phyloP scores from a whole-genome alignment of 2,329 filamentous ascomycete genomes.

The Cladosporium sp. region DNA sequence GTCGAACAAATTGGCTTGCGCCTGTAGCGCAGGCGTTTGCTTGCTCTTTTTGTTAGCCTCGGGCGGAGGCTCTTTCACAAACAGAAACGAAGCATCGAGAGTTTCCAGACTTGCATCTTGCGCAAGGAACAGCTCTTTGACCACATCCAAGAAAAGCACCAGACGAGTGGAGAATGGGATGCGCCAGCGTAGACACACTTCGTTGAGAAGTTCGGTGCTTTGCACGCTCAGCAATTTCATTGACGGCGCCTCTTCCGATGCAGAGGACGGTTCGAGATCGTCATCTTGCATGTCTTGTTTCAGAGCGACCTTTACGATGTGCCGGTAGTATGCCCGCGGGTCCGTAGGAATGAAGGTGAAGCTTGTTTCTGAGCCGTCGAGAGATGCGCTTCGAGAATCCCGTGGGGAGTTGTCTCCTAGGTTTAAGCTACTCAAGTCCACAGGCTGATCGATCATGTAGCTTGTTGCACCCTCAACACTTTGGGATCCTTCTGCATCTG shows the following conservation, averaged over 20 bases:
- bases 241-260: constrained; percentile 44
- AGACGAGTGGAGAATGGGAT: constrained; percentile 77
- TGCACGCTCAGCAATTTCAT: constrained; percentile 64
- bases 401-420: constrained; percentile 47
- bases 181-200: constrained; percentile 84
- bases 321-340: constrained; percentile 75
- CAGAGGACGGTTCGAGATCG: constrained; percentile 47
- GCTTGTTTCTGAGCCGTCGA: constrained; percentile 33
- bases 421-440: constrained; percentile 64
- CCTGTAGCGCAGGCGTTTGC: constrained; percentile 42
- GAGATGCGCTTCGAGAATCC: constrained; percentile 30
- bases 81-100: constrained; percentile 77
- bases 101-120: constrained; percentile 77
- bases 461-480: constrained; percentile 40
- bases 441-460: constrained; percentile 62
- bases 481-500: constrained; percentile 44
- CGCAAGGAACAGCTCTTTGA: constrained; percentile 78
- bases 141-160: constrained; percentile 78
- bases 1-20: constrained; percentile 44
- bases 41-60: constrained; percentile 49
- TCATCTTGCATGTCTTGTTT: constrained; percentile 56
- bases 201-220: constrained; percentile 77
- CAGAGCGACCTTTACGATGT: constrained; percentile 73
- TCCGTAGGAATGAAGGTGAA: constrained; percentile 91
- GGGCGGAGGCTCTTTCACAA: constrained; percentile 65